Evolutionary conservation across 495 filamentous ascomycete genomes (phyloP).

Genomic region (Aspergillus campestris): DNA sequence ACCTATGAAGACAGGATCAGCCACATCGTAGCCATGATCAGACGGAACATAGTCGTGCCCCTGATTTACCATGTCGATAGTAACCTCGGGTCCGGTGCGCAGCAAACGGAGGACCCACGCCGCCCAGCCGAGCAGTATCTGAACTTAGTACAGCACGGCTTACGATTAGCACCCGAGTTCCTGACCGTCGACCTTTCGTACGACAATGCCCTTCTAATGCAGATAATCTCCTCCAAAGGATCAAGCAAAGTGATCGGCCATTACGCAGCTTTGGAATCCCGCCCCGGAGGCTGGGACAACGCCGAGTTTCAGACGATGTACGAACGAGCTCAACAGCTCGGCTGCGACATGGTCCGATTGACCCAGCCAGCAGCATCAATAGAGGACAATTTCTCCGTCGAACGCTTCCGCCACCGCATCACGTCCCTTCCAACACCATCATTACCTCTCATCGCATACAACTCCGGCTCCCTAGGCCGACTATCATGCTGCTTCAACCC

Average conservation of each 20-base stretch:
- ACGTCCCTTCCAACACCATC: conserved; percentile 16
- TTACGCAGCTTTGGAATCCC: conserved; percentile 39
- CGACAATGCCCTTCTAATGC: conserved; percentile 41
- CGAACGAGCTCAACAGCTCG: conserved; percentile 33
- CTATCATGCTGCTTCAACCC: conserved; percentile 56
- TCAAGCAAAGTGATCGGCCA: conserved; percentile 61
- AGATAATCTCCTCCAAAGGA: conserved; percentile 49
- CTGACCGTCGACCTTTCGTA: conserved; percentile 57
- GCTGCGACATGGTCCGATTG: conserved; percentile 43
- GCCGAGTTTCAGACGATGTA: conserved; percentile 26
- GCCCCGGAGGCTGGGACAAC: conserved; percentile 36
- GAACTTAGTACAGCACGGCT: conserved; percentile 54
- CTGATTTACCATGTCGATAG: conserved; percentile 40
- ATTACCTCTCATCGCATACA: conserved; percentile 59
- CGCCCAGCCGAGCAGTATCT: conserved; percentile 43
- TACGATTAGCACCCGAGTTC: conserved; percentile 64
- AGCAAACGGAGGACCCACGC: conserved; percentile 14
- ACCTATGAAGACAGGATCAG: conserved; percentile 40
- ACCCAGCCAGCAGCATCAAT: conserved; percentile 31
- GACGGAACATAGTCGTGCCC: conserved; percentile 55
- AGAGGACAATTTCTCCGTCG: conserved; percentile 36
- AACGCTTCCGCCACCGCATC: conserved; percentile 28
- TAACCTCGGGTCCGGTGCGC: conserved; percentile 14
- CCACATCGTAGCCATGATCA: conserved; percentile 47
- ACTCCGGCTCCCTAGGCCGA: conserved; percentile 58